Base-by-base conservation (phyloP, 352 stramenopile genomes). In the Pythium dissimile region DNA sequence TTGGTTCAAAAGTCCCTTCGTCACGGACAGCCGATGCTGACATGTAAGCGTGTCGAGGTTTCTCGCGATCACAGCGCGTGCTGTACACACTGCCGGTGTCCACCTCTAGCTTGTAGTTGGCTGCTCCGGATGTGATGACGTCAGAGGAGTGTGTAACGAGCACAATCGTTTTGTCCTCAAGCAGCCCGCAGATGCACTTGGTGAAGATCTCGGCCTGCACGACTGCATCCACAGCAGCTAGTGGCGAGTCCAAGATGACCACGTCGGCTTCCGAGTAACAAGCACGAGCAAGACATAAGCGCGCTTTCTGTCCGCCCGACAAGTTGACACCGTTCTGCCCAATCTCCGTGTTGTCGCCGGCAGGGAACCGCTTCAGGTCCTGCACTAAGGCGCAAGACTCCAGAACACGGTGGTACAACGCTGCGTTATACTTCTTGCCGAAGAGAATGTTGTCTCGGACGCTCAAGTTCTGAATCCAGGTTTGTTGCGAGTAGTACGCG, bases 291-390 rank as follows among this genome's bases (percentile, higher is more conserved):
- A 94, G 48, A 10, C 66, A 62, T 5, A 95, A 64, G 5, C 50
- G 24, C 2, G 48, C 48, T 26, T 58, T 56, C 69, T 98, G 94
- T 1, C 95, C 96, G 35, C 95, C 95, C 3, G 74, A 97, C 16
- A 99, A 62, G 59, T 97, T 99, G 15, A 99, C 83, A 5, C 96
- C 96, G 24, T 95, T 96, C 64, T 98, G 89, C 7, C 95, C 96
- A 60, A 99, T 98, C 66, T 98, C 94, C 0, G 92, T 98, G 56
- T 69, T 26, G 64, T 99, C 95, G 8, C 90, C 87, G 0, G 56
- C 73, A 8, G 87, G 74, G 16, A 98, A 71, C 10, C 84, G 55
- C 8, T 72, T 67, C 5, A 99, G 64, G 60, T 99, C 95, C 37
- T 81, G 74, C 7, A 73, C 48, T 18, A 98, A 64, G 9, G 82